Conservation (phyloP, 2,329 filamentous ascomycete species). For the Aspergillus cejpii region DNA sequence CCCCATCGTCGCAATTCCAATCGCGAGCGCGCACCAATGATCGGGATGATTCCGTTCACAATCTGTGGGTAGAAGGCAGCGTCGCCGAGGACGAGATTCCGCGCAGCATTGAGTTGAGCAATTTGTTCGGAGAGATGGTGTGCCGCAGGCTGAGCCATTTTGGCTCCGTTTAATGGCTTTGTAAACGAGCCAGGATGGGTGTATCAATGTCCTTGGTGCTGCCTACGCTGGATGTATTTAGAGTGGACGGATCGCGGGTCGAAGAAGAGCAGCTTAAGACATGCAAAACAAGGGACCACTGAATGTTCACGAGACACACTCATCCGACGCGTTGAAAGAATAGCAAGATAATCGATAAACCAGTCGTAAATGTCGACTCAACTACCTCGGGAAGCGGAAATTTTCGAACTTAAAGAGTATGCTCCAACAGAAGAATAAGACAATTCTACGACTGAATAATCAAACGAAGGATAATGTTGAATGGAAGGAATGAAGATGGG, state of each 20-base stretch:
- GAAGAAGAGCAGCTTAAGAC: background rate
- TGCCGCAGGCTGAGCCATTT: conserved; percentile 48
- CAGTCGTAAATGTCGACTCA: background rate
- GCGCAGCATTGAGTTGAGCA: conserved; percentile 80
- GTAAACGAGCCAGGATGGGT: background rate
- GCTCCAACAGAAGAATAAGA: background rate
- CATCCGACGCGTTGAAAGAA: background rate
- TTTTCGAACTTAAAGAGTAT: background rate
- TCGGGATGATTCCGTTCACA: conserved; percentile 84
- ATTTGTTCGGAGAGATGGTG: conserved; percentile 68
- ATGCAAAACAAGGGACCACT: background rate
- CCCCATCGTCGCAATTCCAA: conserved; percentile 91
- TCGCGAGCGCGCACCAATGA: conserved; percentile 67
- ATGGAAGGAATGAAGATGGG: background rate
- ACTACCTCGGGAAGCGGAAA: background rate
- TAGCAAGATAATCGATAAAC: background rate
- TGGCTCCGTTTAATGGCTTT: conserved; percentile 16
- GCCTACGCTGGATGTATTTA: background rate
- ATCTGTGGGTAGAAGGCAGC: conserved; percentile 85
- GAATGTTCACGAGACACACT: background rate
- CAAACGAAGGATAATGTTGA: background rate
- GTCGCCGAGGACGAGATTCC: conserved; percentile 81
- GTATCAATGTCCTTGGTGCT: background rate
- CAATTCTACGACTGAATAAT: background rate
- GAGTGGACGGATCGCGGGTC: background rate